Evolutionary conservation across 164 flowering plant genomes (phyloP).

Genomic region (Euptelea pleiosperma): DNA sequence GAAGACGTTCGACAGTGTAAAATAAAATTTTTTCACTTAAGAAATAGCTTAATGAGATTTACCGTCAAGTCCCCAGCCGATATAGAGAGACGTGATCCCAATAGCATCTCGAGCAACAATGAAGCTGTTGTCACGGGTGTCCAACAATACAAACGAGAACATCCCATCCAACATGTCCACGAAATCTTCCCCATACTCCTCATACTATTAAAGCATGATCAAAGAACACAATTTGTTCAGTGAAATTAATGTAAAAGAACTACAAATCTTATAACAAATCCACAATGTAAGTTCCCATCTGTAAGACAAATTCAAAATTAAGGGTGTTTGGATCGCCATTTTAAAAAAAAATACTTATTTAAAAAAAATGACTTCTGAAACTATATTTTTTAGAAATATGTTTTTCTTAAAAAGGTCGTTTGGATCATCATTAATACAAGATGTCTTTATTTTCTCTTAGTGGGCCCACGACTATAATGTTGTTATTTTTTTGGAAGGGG

Average conservation of each 20-base stretch:
- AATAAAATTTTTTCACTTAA: neutral
- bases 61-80: slow-evolving; percentile 99
- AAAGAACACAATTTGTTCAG: neutral
- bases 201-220: slow-evolving; percentile 48
- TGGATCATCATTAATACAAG: too few species aligned
- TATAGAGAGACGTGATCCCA: slow-evolving; percentile 88
- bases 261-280: too few species aligned
- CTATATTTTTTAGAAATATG: too few species aligned
- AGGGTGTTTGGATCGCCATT: too few species aligned
- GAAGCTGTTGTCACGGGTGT: slow-evolving; percentile 86
- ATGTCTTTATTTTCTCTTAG: too few species aligned
- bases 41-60: slow-evolving; percentile 2
- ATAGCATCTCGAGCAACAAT: slow-evolving; percentile 90
- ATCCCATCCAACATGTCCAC: slow-evolving; percentile 96
- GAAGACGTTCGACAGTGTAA: neutral
- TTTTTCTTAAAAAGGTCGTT: too few species aligned
- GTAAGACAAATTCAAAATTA: too few species aligned
- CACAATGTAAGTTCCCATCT: too few species aligned
- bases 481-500: too few species aligned
- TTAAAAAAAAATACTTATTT: too few species aligned
- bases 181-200: slow-evolving; percentile 80
- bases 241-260: neutral
- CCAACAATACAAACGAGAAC: slow-evolving; percentile 88
- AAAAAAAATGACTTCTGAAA: too few species aligned
- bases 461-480: too few species aligned